Evolutionary conservation across 2,329 filamentous ascomycete genomes (phyloP).

Genomic region (Pseudogymnoascus sp.): DNA sequence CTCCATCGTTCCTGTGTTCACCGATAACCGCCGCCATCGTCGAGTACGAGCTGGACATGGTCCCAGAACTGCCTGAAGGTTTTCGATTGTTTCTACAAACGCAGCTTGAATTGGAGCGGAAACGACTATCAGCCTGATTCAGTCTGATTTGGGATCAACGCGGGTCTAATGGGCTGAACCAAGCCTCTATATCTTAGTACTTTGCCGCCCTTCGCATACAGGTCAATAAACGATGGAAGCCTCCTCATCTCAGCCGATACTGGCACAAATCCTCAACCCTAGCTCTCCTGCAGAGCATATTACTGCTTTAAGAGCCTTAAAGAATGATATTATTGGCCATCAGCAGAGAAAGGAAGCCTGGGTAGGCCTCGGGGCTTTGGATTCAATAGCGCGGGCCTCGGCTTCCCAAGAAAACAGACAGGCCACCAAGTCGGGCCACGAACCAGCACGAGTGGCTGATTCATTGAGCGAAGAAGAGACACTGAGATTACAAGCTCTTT

Average conservation of each 20-base stretch:
- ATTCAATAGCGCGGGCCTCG: conserved; percentile 43
- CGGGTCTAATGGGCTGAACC: conserved; percentile 1
- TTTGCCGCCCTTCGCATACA: not conserved
- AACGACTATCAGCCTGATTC: not conserved
- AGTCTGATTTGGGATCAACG: not conserved
- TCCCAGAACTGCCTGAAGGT: not conserved
- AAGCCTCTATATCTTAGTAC: not conserved
- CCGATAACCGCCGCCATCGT: not conserved
- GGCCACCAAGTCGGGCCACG: conserved; percentile 40
- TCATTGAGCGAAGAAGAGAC: conserved; percentile 54
- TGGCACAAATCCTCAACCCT: conserved; percentile 49
- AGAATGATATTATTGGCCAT: conserved; percentile 86
- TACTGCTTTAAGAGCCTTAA: conserved; percentile 61
- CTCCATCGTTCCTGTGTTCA: not conserved
- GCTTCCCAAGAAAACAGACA: conserved; percentile 32
- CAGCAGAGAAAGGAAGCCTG: conserved; percentile 76
- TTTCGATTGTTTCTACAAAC: not conserved
- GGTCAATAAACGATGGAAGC: conserved; percentile 3
- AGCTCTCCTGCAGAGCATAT: conserved; percentile 44
- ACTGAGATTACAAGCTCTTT: conserved; percentile 67
- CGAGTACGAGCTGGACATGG: not conserved
- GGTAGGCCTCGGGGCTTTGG: conserved; percentile 61
- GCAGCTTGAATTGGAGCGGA: not conserved
- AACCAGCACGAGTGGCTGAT: conserved; percentile 25
- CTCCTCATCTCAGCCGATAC: conserved; percentile 43